A percentile compares a stretch with the other conserved stretches of the same genome.
Conservation (phyloP, 1,284 basidiomycete species). For the Psilocybe mexicana region DNA sequence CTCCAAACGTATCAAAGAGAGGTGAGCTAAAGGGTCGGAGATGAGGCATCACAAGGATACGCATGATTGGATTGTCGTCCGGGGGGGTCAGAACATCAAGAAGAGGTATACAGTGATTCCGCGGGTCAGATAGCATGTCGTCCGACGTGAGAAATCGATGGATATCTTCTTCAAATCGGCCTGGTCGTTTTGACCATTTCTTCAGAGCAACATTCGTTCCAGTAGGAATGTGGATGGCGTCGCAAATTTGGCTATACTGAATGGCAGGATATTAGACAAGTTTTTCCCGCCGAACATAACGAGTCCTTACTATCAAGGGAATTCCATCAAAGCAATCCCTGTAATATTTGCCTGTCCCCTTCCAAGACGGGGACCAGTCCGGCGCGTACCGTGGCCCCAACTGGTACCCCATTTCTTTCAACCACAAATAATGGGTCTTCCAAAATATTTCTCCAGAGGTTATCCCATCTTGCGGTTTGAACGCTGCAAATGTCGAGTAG, state of each 20-base stretch:
- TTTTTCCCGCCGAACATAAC: too few relatives aligned
- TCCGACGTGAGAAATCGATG: conserved; percentile 17
- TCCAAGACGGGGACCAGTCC: conserved; percentile 39
- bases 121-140: conserved; percentile 23
- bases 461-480: too few relatives aligned
- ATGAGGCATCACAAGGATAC: conserved; percentile 35
- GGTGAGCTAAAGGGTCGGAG: conserved; percentile 18
- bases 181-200: too few relatives aligned
- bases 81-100: conserved; percentile 32
- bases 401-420: conserved; percentile 33
- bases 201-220: conserved; percentile 12
- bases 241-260: conserved; percentile 9
- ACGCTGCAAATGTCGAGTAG: too few relatives aligned
- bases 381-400: conserved; percentile 37
- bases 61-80: conserved; percentile 14
- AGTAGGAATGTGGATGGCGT: conserved; percentile 14
- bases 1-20: conserved; percentile 10
- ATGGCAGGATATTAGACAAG: too few relatives aligned
- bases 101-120: conserved; percentile 38
- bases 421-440: conserved; percentile 19
- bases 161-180: conserved; percentile 12
- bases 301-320: not conserved
- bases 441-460: not conserved
- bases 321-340: conserved; percentile 5
- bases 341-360: not conserved